Conservation (phyloP, 805 yeast species). For the Debaryomyces prosopidis region DNA sequence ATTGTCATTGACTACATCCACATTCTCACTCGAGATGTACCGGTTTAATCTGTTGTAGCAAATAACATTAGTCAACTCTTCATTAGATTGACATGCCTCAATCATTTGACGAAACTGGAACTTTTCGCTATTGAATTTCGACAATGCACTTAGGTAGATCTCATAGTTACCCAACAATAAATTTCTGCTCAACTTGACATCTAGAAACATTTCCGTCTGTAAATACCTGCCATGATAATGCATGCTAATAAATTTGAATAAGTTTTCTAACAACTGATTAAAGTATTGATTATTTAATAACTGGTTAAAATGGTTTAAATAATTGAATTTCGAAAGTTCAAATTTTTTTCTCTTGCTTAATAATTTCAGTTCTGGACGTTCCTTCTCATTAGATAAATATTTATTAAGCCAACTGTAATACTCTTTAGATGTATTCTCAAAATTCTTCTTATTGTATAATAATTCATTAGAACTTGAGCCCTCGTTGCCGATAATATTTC, state of each 20-base stretch:
- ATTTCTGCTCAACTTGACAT: slow-evolving; percentile 10
- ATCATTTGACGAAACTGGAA: slow-evolving; percentile 41
- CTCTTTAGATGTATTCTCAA: slow-evolving; percentile 42
- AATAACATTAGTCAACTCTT: slow-evolving; percentile 36
- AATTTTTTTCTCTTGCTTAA: slow-evolving; percentile 36
- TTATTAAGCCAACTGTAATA: slow-evolving; percentile 45
- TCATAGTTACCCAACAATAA: slow-evolving; percentile 20
- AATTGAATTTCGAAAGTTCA: slow-evolving; percentile 47
- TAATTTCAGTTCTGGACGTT: slow-evolving; percentile 41
- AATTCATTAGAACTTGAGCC: slow-evolving; percentile 23
- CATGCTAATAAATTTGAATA: slow-evolving; percentile 34
- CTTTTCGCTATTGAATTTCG: slow-evolving; percentile 43
- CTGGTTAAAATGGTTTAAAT: slow-evolving; percentile 40
- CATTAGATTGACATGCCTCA: slow-evolving; percentile 39
- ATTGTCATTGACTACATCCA: slow-evolving; percentile 10
- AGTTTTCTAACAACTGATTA: slow-evolving; percentile 35
- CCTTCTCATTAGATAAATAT: slow-evolving; percentile 44
- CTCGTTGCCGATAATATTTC: slow-evolving; percentile 6
- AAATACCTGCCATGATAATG: slow-evolving; percentile 12
- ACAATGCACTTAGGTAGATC: slow-evolving; percentile 33
- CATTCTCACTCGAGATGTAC: neutral
- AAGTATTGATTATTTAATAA: slow-evolving; percentile 41
- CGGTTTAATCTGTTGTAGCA: slow-evolving; percentile 25
- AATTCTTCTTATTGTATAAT: slow-evolving; percentile 26
- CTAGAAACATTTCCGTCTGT: slow-evolving; percentile 10